Base-by-base conservation (phyloP, 768 basidiomycete species). In the Candolleomyces aberdarensis region DNA sequence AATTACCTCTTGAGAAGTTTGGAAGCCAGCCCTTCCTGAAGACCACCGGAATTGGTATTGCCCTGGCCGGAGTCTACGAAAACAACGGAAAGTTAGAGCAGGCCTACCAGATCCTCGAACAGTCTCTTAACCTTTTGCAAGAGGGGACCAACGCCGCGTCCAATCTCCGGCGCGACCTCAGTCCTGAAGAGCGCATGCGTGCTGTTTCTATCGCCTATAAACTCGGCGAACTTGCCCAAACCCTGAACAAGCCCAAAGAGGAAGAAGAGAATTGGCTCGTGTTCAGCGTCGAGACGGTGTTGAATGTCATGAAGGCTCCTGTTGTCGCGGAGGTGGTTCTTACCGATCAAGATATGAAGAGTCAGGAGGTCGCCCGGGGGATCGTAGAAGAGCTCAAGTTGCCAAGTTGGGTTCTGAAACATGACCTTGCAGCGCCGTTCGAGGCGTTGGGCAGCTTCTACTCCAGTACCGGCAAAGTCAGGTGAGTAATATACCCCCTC, bases 401-500 rank as follows among this genome's bases (percentile, higher is more conserved):
- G 54, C 88, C 89, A 1, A 61, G 67, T 19, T 90, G 89, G 89
- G 82, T 82, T 51, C 75, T 77, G 9, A 78, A 75, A 59, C 78
- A 80, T 20, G 86, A 90, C 64, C 72, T 91, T 26, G 86, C 84
- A 19, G 85, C 87, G 10, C 88, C 88, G 1, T 76, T 91, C 39
- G 88, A 88, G 65, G 83, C 86, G 0, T 76, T 91, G 4, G 89
- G 83, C 1, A 74, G 79, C 4, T 85, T 85, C 56, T 89, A 90
- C 63, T 81, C 82, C 4, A 74, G 76, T 39, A 74, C 74, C 40
- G 87, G 84, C 20, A 83, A 82, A 59, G 64, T 77, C n/a, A 81
- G 86, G 86, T 87, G 67, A 61, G 82, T 74, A n/a, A 15, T 36
- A 29, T 43, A 29, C 5, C 15, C 56, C 44, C 22, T 10, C 48